Conservation (phyloP, 345 rosid species). For the Acer negundo region DNA sequence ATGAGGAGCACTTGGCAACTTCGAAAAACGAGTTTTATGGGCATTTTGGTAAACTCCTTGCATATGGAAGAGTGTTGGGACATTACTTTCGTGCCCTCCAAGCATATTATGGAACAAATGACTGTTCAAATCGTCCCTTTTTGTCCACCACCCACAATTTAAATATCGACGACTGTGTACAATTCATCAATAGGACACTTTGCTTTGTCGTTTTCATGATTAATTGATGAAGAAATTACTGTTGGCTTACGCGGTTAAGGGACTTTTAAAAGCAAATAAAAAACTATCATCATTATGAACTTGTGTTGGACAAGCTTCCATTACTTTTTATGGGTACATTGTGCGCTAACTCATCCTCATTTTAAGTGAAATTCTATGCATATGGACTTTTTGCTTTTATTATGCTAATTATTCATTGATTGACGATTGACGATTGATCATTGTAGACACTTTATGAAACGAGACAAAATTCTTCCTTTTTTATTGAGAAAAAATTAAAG, state of each 20-base stretch:
- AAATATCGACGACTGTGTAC: background rate
- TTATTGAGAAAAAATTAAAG: too few species aligned
- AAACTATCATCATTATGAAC: background rate
- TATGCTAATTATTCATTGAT: too few species aligned
- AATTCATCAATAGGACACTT: background rate
- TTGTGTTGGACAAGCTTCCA: background rate
- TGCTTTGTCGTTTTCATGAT: background rate
- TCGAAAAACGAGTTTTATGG: conserved; percentile 36
- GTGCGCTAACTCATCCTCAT: too few species aligned
- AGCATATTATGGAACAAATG: conserved; percentile 23
- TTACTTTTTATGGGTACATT: background rate
- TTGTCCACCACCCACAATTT: background rate
- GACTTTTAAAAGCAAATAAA: background rate
- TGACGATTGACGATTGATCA: too few species aligned
- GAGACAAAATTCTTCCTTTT: too few species aligned
- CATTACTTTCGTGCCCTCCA: conserved; percentile 48
- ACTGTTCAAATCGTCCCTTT: background rate
- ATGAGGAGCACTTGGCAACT: conserved; percentile 23
- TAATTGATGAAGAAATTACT: background rate
- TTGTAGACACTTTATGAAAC: too few species aligned
- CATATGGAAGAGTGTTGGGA: conserved; percentile 10
- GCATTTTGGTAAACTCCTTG: conserved; percentile 27
- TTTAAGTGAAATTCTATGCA: too few species aligned
- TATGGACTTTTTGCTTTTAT: too few species aligned
- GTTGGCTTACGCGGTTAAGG: background rate